phyloP scores from a whole-genome alignment of 1,139 yeast species.

The Candida sp. region DNA sequence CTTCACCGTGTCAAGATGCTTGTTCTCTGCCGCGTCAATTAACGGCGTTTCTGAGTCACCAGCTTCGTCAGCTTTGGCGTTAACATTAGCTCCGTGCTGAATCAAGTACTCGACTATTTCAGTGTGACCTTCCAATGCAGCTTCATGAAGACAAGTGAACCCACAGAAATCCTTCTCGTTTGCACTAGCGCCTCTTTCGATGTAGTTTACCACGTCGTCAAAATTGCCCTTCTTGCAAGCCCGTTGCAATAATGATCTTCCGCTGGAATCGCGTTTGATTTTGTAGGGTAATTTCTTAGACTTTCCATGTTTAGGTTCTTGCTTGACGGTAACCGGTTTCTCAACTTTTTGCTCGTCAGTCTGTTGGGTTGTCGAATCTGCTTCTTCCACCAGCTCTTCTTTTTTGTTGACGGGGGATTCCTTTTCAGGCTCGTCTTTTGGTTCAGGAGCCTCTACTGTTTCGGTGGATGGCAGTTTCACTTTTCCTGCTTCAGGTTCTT shows the following conservation, averaged over 20 bases:
- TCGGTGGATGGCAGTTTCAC: too few species aligned
- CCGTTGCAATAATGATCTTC: conserved; percentile 77
- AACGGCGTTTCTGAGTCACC: conserved; percentile 89
- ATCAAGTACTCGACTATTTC: conserved; percentile 60
- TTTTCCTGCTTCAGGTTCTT: too few species aligned
- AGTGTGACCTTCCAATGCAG: conserved; percentile 80
- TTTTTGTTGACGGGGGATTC: too few species aligned
- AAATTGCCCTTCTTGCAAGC: conserved; percentile 83
- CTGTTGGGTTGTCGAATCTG: too few species aligned
- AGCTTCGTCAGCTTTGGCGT: conserved; percentile 75
- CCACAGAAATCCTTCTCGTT: conserved; percentile 94
- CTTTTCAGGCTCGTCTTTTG: too few species aligned
- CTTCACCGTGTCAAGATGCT: conserved; percentile 71
- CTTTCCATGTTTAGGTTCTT: not conserved
- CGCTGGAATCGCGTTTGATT: conserved; percentile 79
- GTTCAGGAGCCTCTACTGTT: too few species aligned
- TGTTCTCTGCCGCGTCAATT: conserved; percentile 90
- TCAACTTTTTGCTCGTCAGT: too few species aligned
- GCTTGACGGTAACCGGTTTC: too few species aligned
- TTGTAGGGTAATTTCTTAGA: conserved; percentile 39
- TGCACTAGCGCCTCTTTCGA: conserved; percentile 72
- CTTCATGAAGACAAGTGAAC: conserved; percentile 89
- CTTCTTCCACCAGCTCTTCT: too few species aligned
- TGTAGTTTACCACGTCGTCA: conserved; percentile 59
- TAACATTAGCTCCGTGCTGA: conserved; percentile 70